phyloP scores from a whole-genome alignment of 768 basidiomycete species.

The Tylopilus intermedius region DNA sequence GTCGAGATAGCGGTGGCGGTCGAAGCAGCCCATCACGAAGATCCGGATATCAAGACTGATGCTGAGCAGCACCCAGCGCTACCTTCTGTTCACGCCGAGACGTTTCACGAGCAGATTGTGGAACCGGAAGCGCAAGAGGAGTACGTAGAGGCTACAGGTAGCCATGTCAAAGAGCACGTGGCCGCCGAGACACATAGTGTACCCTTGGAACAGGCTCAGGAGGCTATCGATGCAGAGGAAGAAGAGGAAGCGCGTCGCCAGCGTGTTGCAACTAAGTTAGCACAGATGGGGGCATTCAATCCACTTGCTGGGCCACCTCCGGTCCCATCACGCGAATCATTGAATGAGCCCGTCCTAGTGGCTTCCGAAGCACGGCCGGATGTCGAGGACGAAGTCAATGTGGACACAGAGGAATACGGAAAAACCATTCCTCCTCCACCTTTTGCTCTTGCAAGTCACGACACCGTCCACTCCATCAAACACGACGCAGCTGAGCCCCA shows the following conservation, averaged over 20 bases:
- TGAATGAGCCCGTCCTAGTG: constrained; percentile 7
- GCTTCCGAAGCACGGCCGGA: constrained; percentile 7
- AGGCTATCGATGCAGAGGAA: constrained; percentile 18
- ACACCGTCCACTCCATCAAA: constrained; percentile 12
- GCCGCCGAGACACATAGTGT: constrained; percentile 3
- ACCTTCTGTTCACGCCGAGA: background rate
- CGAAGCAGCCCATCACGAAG: background rate
- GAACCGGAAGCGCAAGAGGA: constrained; percentile 16
- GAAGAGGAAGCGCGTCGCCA: constrained; percentile 51
- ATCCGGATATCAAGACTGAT: background rate
- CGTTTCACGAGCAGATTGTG: constrained; percentile 5
- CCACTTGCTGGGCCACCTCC: constrained; percentile 42
- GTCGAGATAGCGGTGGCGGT: constrained; percentile 1
- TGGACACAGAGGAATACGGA: constrained; percentile 23
- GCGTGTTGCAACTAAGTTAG: constrained; percentile 54
- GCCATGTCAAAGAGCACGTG: background rate
- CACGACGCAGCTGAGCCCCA: constrained; percentile 15
- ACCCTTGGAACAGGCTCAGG: background rate
- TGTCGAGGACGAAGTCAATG: constrained; percentile 23
- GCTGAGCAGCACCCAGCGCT: background rate
- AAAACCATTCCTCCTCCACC: constrained; percentile 19
- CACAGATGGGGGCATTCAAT: constrained; percentile 60
- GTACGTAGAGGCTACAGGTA: constrained; percentile 1
- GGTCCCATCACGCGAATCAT: constrained; percentile 12
- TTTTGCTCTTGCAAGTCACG: constrained; percentile 21